Evolutionary conservation across 2,329 filamentous ascomycete genomes (phyloP).

Genomic region (Diaporthe citrichinensis): DNA sequence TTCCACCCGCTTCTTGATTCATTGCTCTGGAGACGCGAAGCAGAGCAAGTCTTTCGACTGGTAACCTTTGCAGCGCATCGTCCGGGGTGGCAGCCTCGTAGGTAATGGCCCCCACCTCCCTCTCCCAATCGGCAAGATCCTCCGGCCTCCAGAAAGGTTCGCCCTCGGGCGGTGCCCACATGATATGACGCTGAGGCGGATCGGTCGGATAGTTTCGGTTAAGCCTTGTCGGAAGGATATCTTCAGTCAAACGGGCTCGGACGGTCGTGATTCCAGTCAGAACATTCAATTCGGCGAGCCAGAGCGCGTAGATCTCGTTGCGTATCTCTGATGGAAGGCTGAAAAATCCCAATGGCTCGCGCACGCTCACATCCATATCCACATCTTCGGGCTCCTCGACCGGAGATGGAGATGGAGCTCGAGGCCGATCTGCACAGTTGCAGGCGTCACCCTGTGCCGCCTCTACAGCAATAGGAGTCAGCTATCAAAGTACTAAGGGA

Average conservation of each 20-base stretch:
- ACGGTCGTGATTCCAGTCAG: background rate
- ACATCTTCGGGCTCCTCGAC: too few species aligned
- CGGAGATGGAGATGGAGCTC: background rate
- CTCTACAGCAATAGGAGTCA: background rate
- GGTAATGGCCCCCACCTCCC: background rate
- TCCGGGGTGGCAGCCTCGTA: background rate
- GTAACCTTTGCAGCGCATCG: background rate
- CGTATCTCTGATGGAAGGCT: background rate
- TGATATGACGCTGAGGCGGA: too few species aligned
- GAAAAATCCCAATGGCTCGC: too few species aligned
- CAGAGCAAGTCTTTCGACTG: background rate
- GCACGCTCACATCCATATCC: too few species aligned
- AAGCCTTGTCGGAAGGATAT: too few species aligned
- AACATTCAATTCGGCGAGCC: background rate
- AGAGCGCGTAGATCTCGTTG: background rate
- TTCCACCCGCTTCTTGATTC: background rate
- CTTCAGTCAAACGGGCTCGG: background rate
- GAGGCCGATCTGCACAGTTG: background rate
- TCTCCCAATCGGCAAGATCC: background rate
- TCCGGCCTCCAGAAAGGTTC: too few species aligned
- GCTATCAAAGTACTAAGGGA: too few species aligned
- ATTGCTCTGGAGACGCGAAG: background rate
- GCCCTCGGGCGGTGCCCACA: too few species aligned
- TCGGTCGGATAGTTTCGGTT: too few species aligned
- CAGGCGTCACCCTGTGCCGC: background rate